Conservation (phyloP, 345 rosid species). For the Brassica cretica region DNA sequence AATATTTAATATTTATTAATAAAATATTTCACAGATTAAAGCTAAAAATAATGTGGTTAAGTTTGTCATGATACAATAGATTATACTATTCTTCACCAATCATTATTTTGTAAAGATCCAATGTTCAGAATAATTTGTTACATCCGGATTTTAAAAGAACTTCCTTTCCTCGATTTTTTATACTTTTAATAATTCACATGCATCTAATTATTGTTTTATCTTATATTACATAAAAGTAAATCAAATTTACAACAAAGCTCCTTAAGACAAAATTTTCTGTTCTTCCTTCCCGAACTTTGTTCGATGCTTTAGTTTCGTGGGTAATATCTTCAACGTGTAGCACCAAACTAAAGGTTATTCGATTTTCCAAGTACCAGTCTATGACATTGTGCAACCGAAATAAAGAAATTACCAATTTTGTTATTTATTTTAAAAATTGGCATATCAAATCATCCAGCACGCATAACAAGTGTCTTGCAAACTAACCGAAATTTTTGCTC, state of each 20-base stretch:
- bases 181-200: not conserved
- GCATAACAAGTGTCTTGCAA: too few relatives aligned
- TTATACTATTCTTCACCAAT: not conserved
- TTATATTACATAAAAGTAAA: not conserved
- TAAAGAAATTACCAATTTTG: too few relatives aligned
- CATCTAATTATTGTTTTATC: not conserved
- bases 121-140: not conserved
- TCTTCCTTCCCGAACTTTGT: not conserved
- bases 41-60: not conserved
- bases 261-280: not conserved
- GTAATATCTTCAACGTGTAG: not conserved
- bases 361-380: not conserved
- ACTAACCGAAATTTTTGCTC: too few relatives aligned
- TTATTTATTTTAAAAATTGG: too few relatives aligned
- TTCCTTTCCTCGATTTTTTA: not conserved
- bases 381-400: not conserved
- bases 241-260: not conserved
- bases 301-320: not conserved
- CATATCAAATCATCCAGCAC: too few relatives aligned
- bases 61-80: not conserved
- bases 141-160: not conserved
- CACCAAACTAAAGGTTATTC: not conserved
- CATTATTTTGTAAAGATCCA: not conserved
- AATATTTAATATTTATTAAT: not conserved
- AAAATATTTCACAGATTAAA: not conserved